Conservation (phyloP, 495 filamentous ascomycete genomes). For the Massariosphaeria phaeospora region DNA sequence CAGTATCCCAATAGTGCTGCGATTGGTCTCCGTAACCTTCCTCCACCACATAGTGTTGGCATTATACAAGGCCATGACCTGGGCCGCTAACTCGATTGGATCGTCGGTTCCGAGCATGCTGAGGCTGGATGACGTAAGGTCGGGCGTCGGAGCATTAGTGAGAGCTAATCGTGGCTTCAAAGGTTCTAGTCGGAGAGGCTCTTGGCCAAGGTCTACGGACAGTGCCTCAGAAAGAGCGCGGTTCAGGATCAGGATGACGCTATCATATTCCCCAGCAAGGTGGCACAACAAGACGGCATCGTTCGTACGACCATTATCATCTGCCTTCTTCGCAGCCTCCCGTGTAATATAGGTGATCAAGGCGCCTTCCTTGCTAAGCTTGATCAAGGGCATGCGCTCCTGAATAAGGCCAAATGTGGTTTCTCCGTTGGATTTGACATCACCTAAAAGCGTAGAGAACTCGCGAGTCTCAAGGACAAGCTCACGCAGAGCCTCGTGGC, state of each 20-base stretch:
- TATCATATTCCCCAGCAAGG: conserved; percentile 89
- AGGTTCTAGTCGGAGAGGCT: conserved; percentile 68
- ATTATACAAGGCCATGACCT: conserved; percentile 77
- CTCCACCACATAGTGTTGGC: conserved; percentile 66
- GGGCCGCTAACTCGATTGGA: conserved; percentile 68
- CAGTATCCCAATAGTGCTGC: conserved; percentile 65
- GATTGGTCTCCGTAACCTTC: conserved; percentile 61
- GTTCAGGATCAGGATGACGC: conserved; percentile 81
- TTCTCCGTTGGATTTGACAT: conserved; percentile 75
- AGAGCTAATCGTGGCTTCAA: conserved; percentile 57
- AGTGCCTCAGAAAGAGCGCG: conserved; percentile 84
- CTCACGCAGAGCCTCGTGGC: conserved; percentile 91
- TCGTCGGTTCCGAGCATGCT: conserved; percentile 85
- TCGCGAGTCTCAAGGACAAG: conserved; percentile 91
- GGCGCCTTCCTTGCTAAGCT: conserved; percentile 68
- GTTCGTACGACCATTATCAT: conserved; percentile 85
- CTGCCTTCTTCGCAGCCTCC: conserved; percentile 83
- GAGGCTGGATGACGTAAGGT: conserved; percentile 54
- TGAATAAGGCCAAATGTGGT: conserved; percentile 83
- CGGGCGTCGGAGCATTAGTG: conserved; percentile 24
- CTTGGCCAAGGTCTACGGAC: conserved; percentile 71
- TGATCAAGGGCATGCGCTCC: conserved; percentile 79
- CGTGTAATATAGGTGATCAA: conserved; percentile 82
- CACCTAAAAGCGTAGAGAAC: conserved; percentile 88
- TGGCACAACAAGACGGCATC: conserved; percentile 94